Evolutionary conservation across 2,329 filamentous ascomycete genomes (phyloP), one percentile per base, ranked within the genome.

Genomic region (Tolypocladium tropicale): DNA sequence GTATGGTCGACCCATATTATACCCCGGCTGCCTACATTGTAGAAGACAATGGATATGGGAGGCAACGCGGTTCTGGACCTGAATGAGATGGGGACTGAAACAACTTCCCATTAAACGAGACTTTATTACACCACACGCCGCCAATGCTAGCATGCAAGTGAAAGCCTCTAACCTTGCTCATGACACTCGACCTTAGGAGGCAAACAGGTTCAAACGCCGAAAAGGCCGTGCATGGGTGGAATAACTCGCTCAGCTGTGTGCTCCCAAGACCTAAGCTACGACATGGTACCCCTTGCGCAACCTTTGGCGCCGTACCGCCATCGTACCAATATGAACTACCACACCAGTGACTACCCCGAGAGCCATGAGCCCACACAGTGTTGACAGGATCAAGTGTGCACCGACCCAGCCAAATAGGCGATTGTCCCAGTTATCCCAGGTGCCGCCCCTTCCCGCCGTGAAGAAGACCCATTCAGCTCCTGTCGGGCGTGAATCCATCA

Each of bases 401-500:
- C 53, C 57, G 28, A 55, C 25, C 55, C 53, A 57, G 30, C 43
- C 28, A 39, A 59, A 28, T 7, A 55, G n/a, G 14, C 36, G 43
- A 37, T 57, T 57, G 36, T 59, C 53, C 53, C 53, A 55, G 39
- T 54, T 57, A 2, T 53, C 50, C 57, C 50, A 57, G n/a, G 55
- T 55, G 37, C 55, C 57, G 28, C 57, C 55, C 4, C 55, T 32
- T 32, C 52, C 34, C 32, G 43, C 33, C 11, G 53, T 59, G 33
- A 57, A 57, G 43, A 59, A 59, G 16, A 55, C 34, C 57, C 57
- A 57, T 28, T 48, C 41, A 5, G 57, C 55, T 30, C 52, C 53
- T 2, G 48, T 36, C 9, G 57, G 57, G 14, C 57, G 52, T 18
- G 10, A 30, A 36, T 57, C 53, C 57, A 59, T 59, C 57, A 57